Evolutionary conservation across 1,284 basidiomycete genomes (phyloP).

Genomic region (Phellopilus nigrolimitatus): DNA sequence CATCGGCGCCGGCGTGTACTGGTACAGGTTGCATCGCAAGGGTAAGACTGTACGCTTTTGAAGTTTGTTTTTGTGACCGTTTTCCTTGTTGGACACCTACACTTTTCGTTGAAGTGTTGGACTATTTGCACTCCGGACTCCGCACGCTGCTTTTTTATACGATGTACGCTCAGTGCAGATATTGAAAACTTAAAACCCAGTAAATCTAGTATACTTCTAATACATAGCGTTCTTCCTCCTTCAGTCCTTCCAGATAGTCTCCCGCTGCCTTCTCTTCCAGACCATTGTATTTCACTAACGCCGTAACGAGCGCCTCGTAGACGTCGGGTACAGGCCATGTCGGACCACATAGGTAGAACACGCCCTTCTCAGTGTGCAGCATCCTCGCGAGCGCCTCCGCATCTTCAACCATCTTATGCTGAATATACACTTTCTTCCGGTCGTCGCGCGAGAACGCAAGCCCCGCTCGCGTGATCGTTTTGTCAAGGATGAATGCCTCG

Average conservation of each 20-base stretch:
- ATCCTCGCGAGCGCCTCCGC: conserved; percentile 71
- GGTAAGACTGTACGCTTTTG: neutral
- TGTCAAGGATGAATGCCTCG: conserved; percentile 77
- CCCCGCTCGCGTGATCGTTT: conserved; percentile 83
- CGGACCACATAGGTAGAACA: conserved; percentile 96
- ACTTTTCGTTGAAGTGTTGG: neutral
- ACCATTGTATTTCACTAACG: conserved; percentile 71
- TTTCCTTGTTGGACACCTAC: neutral
- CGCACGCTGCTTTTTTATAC: neutral
- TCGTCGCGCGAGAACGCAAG: conserved; percentile 97
- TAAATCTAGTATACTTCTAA: conserved; percentile 71
- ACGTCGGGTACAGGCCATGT: conserved; percentile 99
- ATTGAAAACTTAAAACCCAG: too few relatives aligned
- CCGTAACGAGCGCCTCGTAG: conserved; percentile 84
- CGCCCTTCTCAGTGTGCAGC: conserved; percentile 68
- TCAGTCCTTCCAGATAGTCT: conserved; percentile 83
- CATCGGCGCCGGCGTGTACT: conserved; percentile 44
- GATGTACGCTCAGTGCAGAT: neutral
- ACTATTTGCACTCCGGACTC: neutral
- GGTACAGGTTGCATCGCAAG: conserved; percentile 25
- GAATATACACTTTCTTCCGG: conserved; percentile 93
- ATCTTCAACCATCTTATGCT: conserved; percentile 96
- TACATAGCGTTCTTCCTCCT: conserved; percentile 97
- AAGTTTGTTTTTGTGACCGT: conserved; percentile 1
- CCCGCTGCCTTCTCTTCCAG: conserved; percentile 69